A percentile compares a stretch with the other conserved stretches of the same genome.
These are phyloP conservation scores for Quercus suber DNA, from an alignment of 306 rosid species.

Conservation along the genomic window DNA sequence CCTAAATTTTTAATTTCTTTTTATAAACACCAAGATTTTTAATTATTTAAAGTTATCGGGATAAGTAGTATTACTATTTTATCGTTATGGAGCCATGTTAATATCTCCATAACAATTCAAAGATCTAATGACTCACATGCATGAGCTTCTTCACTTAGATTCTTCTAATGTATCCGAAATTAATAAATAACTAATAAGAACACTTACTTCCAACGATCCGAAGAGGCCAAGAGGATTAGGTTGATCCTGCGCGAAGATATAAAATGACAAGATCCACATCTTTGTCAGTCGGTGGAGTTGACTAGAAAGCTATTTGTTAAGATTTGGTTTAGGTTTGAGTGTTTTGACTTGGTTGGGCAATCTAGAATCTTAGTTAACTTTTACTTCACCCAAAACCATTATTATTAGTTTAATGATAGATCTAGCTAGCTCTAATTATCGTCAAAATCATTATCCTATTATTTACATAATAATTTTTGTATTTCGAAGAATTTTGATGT, in stretches of 20 bases:
- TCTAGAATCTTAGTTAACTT: slow-evolving; percentile 28
- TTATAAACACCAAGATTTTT: too few species aligned
- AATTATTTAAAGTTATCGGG: too few species aligned
- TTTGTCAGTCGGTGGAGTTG: slow-evolving; percentile 18
- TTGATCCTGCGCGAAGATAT: background rate
- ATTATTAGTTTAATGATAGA: background rate
- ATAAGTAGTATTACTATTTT: too few species aligned
- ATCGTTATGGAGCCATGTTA: too few species aligned
- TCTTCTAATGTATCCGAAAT: too few species aligned
- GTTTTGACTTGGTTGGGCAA: background rate
- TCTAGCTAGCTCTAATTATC: background rate
- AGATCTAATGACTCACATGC: too few species aligned
- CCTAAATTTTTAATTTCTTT: too few species aligned
- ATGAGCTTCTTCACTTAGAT: too few species aligned
- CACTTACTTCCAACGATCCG: too few species aligned
- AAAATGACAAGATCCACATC: slow-evolving; percentile 4
- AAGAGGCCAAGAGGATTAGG: too few species aligned
- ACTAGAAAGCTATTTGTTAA: background rate
- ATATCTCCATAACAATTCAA: too few species aligned
- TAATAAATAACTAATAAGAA: too few species aligned
- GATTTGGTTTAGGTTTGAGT: slow-evolving; percentile 11
- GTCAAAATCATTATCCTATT: background rate
- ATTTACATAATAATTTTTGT: background rate
- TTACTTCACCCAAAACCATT: slow-evolving; percentile 18
- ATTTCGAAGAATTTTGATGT: background rate